phyloP scores from a whole-genome alignment of 805 yeast genomes.

The Yarrowia porcina region DNA sequence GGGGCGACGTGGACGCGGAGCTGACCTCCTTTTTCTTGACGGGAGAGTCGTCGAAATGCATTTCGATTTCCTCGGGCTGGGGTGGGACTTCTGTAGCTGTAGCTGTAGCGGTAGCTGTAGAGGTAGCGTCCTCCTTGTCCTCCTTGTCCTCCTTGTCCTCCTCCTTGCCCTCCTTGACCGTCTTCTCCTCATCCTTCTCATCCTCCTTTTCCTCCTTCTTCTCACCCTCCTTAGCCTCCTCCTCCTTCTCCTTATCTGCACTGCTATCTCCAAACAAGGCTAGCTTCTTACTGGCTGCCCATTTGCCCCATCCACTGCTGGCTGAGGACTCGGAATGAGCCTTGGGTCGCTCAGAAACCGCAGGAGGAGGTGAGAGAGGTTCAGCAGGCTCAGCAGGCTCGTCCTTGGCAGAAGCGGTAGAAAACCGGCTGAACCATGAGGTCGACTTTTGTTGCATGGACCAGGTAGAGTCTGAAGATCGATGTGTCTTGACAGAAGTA shows the following conservation, averaged over 20 bases:
- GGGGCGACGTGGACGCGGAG: not conserved
- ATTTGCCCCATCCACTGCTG: slow-evolving; percentile 22
- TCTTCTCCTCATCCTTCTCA: no score
- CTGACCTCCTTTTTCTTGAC: not conserved
- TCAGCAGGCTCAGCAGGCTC: not conserved
- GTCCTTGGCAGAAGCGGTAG: not conserved
- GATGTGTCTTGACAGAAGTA: slow-evolving; percentile 13
- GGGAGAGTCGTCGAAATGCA: slow-evolving; percentile 10
- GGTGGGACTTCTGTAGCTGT: no score
- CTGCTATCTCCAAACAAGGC: not conserved
- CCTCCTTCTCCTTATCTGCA: not conserved
- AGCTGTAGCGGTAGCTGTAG: no score
- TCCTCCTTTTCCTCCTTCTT: not conserved
- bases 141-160: not conserved
- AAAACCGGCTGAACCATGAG: slow-evolving; percentile 17
- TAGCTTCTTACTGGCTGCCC: slow-evolving; percentile 11
- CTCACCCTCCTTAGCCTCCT: not conserved
- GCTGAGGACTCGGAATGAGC: not conserved
- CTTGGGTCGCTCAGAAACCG: slow-evolving; percentile 4
- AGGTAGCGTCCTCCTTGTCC: no score
- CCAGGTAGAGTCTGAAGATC: slow-evolving; percentile 19
- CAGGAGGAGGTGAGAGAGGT: slow-evolving; percentile 2
- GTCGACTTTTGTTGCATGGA: not conserved
- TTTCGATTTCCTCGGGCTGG: not conserved
- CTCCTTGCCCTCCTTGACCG: no score